Conservation (phyloP, 495 filamentous ascomycete genomes). For the Neurospora hispaniola region DNA sequence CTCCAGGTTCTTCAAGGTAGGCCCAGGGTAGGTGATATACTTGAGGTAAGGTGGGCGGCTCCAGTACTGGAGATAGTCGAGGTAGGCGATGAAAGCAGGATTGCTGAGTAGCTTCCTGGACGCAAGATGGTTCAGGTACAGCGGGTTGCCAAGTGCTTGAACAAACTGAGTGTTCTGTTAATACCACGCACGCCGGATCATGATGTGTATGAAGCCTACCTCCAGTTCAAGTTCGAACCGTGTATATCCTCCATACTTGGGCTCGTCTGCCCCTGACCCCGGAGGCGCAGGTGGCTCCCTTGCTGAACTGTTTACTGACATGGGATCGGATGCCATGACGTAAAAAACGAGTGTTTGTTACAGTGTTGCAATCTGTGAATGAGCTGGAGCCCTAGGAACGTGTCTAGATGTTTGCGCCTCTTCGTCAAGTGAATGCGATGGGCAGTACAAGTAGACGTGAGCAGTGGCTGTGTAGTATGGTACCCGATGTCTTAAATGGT, state of each 20-base stretch:
- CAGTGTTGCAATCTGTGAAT: background rate
- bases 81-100: slow-evolving; percentile 67
- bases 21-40: slow-evolving; percentile 71
- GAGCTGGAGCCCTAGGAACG: background rate
- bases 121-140: slow-evolving; percentile 76
- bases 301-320: slow-evolving; percentile 20
- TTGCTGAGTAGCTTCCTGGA: slow-evolving; percentile 50
- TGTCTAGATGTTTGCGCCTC: background rate
- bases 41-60: slow-evolving; percentile 70
- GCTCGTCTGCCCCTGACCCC: slow-evolving; percentile 19
- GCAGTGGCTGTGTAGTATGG: background rate
- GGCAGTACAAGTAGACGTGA: background rate
- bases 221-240: slow-evolving; percentile 70
- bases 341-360: background rate
- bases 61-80: slow-evolving; percentile 79
- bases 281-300: slow-evolving; percentile 22
- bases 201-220: slow-evolving; percentile 26
- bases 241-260: slow-evolving; percentile 51
- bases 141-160: slow-evolving; percentile 72
- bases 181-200: background rate
- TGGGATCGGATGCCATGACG: slow-evolving; percentile 20
- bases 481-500: background rate
- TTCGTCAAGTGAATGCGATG: background rate
- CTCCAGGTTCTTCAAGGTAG: slow-evolving; percentile 72
- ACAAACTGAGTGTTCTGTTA: slow-evolving; percentile 53